These are phyloP conservation scores for Colletotrichum cereale DNA, from an alignment of 2,329 filamentous ascomycete species.

Conservation along the genomic window DNA sequence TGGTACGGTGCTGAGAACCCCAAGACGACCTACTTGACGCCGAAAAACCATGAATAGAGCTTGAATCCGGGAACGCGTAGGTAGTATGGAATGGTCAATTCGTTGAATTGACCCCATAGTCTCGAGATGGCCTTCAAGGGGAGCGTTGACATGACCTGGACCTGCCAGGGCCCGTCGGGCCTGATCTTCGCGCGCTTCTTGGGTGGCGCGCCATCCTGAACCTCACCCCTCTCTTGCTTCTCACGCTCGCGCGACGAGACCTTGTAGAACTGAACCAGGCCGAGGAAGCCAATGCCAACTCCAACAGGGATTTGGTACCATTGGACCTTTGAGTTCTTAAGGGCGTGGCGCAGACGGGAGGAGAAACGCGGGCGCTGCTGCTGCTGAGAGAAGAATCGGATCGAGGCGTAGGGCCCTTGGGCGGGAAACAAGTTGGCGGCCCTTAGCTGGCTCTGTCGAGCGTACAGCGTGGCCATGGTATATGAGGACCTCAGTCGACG, in stretches of 20 bases:
- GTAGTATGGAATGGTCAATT: conserved; percentile 88
- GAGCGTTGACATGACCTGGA: conserved; percentile 93
- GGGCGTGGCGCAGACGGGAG: conserved; percentile 62
- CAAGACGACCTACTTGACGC: conserved; percentile 72
- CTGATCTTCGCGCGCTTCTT: conserved; percentile 73
- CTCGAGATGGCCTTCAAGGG: conserved; percentile 92
- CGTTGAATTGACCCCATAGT: conserved; percentile 92
- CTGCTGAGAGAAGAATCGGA: conserved; percentile 54
- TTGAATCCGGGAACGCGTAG: conserved; percentile 91
- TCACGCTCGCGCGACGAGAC: conserved; percentile 70
- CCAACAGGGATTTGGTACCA: conserved; percentile 94
- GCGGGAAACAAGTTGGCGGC: conserved; percentile 48
- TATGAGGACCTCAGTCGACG: conserved; percentile 19
- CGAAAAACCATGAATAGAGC: conserved; percentile 90
- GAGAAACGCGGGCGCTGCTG: conserved; percentile 63
- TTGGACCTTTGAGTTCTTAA: conserved; percentile 71
- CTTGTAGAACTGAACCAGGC: conserved; percentile 86
- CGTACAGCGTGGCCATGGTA: conserved; percentile 51
- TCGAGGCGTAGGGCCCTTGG: conserved; percentile 47
- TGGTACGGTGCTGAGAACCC: conserved; percentile 10
- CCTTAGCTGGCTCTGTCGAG: conserved; percentile 51
- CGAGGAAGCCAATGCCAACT: conserved; percentile 86
- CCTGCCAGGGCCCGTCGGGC: conserved; percentile 91
- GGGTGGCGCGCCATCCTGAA: conserved; percentile 56
- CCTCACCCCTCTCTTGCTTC: conserved; percentile 60